Percentiles rank a stretch among this genome's conserved stretches.
These are phyloP conservation scores for Crucihimalaya himalaica DNA, from an alignment of 345 rosid genomes.

Conservation along the genomic window DNA sequence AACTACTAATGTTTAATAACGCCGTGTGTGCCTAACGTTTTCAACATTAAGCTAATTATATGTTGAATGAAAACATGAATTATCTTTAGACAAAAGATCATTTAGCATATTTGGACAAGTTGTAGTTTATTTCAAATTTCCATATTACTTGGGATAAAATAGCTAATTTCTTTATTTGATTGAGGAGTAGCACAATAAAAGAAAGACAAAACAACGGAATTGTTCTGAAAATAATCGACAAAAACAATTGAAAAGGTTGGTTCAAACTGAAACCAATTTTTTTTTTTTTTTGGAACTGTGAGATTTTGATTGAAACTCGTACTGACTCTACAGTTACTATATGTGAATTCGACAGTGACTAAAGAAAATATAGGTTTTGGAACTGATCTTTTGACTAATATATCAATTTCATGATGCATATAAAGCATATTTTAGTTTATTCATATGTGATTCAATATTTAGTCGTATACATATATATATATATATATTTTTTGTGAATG, in stretches of 20 bases:
- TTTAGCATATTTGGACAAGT: too few species aligned
- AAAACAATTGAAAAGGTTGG: background rate
- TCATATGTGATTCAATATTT: background rate
- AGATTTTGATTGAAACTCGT: background rate
- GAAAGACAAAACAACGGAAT: background rate
- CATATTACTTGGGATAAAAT: background rate
- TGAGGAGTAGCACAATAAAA: background rate
- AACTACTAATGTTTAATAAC: background rate
- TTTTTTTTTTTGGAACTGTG: background rate
- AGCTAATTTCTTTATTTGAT: background rate
- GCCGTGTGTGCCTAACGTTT: background rate
- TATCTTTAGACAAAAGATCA: background rate
- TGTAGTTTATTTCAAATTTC: background rate
- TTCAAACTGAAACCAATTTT: background rate
- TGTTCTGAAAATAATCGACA: background rate
- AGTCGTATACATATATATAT: too few species aligned
- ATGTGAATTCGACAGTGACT: background rate
- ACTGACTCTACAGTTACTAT: background rate
- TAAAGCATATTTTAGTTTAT: background rate
- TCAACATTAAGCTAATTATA: background rate
- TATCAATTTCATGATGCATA: background rate
- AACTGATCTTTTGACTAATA: background rate
- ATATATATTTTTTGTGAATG: background rate
- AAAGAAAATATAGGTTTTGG: background rate
- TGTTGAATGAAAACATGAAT: background rate